Conservation (phyloP, 192 early-diverging fungal species). For the Rhizoclosmatium globosum region DNA sequence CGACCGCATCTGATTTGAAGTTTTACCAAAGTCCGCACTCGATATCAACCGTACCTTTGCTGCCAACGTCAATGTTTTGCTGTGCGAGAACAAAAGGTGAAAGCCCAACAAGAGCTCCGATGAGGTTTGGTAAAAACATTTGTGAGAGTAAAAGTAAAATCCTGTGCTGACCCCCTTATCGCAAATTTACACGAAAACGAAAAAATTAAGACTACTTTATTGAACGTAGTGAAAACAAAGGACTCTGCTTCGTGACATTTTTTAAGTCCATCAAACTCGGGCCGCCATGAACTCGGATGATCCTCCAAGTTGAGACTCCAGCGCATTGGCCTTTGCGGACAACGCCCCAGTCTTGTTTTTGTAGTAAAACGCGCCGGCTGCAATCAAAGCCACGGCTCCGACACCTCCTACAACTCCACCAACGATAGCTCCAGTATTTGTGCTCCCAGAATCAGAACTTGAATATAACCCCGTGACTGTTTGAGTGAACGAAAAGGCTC, state of each 20-base stretch:
- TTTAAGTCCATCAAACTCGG: background rate
- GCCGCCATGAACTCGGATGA: background rate
- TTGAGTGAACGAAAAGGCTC: no score
- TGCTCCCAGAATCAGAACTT: no score
- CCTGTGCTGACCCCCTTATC: no score
- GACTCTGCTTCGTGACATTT: background rate
- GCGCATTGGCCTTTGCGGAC: background rate
- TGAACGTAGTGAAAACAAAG: background rate
- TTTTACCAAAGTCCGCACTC: no score
- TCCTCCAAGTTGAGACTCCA: background rate
- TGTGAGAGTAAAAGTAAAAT: no score
- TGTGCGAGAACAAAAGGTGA: background rate
- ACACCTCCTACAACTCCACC: no score
- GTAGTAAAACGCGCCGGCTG: no score
- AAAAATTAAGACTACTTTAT: background rate
- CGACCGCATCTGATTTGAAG: constrained; percentile 3
- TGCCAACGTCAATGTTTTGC: constrained; percentile 1
- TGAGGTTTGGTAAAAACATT: no score
- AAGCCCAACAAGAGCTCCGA: no score
- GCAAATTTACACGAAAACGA: background rate
- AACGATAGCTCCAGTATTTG: no score
- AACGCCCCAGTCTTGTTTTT: background rate
- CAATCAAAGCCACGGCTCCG: no score
- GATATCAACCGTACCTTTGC: background rate
- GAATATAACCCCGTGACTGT: no score